Conservation (phyloP, 192 early-diverging fungal genomes). For the Podila verticillata region DNA sequence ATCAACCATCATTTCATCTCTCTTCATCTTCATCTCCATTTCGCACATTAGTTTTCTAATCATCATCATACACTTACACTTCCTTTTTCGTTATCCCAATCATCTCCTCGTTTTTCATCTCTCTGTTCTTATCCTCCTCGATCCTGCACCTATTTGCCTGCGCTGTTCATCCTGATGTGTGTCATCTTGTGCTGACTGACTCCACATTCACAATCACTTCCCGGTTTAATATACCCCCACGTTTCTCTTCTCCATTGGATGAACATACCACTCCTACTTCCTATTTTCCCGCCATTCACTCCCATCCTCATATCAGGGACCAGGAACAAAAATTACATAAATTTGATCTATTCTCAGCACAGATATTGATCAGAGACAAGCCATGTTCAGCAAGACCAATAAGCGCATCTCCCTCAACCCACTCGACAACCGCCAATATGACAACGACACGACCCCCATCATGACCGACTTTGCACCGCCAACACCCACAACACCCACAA, state of each 20-base stretch:
- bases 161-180: too few relatives aligned
- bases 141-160: background rate
- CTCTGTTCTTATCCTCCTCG: background rate
- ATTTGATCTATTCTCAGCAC: too few relatives aligned
- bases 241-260: background rate
- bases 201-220: background rate
- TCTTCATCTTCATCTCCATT: background rate
- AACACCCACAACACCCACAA: slow-evolving; percentile 41
- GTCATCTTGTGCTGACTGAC: background rate
- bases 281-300: slow-evolving; percentile 5
- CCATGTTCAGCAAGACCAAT: slow-evolving; percentile 35
- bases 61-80: background rate
- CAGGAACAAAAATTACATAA: too few relatives aligned
- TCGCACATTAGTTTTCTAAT: background rate
- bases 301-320: background rate
- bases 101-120: background rate
- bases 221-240: background rate
- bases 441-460: slow-evolving; percentile 32
- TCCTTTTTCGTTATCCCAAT: background rate
- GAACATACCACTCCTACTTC: background rate
- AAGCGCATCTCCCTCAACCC: slow-evolving; percentile 46
- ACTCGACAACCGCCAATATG: slow-evolving; percentile 34
- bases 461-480: slow-evolving; percentile 40
- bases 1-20: background rate
- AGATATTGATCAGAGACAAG: too few relatives aligned